phyloP scores from a whole-genome alignment of 768 basidiomycete genomes.

The Dacryopinax primogenitus region DNA sequence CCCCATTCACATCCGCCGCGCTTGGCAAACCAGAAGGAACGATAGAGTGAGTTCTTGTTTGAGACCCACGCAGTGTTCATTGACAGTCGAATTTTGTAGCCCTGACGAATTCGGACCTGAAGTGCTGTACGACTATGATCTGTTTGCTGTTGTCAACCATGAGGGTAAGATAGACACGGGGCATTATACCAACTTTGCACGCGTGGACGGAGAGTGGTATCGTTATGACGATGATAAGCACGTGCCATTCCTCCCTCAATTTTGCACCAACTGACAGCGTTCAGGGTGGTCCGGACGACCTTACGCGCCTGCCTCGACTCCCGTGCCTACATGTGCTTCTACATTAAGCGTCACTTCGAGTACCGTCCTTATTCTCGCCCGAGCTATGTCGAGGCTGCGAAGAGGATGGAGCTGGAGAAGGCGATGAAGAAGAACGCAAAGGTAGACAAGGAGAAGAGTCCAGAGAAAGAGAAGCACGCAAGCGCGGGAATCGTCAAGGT shows the following conservation, averaged over 20 bases:
- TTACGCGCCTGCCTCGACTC: constrained; percentile 57
- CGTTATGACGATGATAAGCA: constrained; percentile 90
- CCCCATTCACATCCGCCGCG: constrained; percentile 54
- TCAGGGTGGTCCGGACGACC: constrained; percentile 58
- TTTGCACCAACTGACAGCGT: constrained; percentile 11
- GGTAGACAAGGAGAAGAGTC: constrained; percentile 44
- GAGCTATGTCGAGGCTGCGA: constrained; percentile 40
- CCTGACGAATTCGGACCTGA: constrained; percentile 30
- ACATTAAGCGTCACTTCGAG: constrained; percentile 78
- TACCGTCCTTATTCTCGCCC: constrained; percentile 62
- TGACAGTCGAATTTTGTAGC: constrained; percentile 2
- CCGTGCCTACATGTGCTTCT: constrained; percentile 88
- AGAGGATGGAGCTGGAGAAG: constrained; percentile 1
- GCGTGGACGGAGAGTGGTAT: constrained; percentile 89
- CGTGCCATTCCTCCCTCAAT: constrained; percentile 19
- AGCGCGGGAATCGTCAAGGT: background rate
- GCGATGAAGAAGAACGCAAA: constrained; percentile 54
- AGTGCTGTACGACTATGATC: constrained; percentile 73
- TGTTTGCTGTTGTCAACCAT: constrained; percentile 88
- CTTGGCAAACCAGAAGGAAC: constrained; percentile 15
- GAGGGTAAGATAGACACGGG: constrained; percentile 91
- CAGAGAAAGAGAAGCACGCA: constrained; percentile 33
- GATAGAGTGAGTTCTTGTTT: background rate
- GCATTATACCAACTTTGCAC: constrained; percentile 80
- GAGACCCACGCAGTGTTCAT: background rate